Evolutionary conservation across 2,329 filamentous ascomycete species (phyloP).

Genomic region (Whalleya microplaca): DNA sequence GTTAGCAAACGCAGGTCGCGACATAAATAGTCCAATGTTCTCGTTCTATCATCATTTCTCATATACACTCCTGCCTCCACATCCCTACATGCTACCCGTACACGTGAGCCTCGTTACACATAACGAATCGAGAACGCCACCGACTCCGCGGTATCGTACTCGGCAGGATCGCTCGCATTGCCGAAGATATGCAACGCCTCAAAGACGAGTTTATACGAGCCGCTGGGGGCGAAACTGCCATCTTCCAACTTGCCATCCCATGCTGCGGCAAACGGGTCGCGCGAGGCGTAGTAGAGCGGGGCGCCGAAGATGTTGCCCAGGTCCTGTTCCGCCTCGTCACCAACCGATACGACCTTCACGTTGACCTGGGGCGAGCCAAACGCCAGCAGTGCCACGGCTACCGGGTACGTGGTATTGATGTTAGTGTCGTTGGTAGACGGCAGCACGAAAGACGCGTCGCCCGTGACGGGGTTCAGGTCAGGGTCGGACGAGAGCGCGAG

Average conservation of each 20-base stretch:
- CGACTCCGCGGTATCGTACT: conserved; percentile 52
- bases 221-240: conserved; percentile 52
- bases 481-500: conserved; percentile 42
- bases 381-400: conserved; percentile 45
- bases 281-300: conserved; percentile 42
- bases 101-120: conserved; percentile 2
- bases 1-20: too few relatives aligned
- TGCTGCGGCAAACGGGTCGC: conserved; percentile 34
- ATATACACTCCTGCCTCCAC: too few relatives aligned
- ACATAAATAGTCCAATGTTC: too few relatives aligned
- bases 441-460: conserved; percentile 32
- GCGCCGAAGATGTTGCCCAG: conserved; percentile 44
- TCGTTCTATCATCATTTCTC: too few relatives aligned
- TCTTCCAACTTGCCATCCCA: conserved; percentile 54
- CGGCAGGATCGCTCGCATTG: conserved; percentile 44
- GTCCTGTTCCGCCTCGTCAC: conserved; percentile 39
- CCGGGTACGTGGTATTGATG: conserved; percentile 41
- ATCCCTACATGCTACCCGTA: background rate
- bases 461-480: conserved; percentile 28
- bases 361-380: conserved; percentile 51
- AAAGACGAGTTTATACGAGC: conserved; percentile 54
- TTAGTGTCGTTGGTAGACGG: conserved; percentile 26
- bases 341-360: conserved; percentile 49
- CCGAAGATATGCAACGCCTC: conserved; percentile 57
- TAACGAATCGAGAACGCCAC: conserved; percentile 51